Evolutionary conservation across 768 basidiomycete genomes (phyloP), one percentile per base, ranked within the genome.

Genomic region (Hygrophoropsis aurantiaca): DNA sequence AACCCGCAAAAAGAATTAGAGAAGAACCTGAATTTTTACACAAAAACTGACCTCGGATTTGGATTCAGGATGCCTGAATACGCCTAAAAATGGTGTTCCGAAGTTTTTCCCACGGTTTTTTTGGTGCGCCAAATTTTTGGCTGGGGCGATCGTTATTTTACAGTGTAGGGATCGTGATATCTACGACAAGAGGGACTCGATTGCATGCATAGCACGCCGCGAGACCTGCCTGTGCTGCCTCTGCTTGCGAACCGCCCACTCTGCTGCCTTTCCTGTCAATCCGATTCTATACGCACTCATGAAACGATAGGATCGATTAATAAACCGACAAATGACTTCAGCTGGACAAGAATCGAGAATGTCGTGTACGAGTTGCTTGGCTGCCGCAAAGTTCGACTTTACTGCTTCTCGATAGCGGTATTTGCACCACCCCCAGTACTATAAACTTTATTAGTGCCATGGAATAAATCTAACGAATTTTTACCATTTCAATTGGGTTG

Each of bases 401-500:
- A 20, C 26, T 13, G 4, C 46, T 23, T 54, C 56, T 27, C 50
- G 45, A 21, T 47, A 57, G 18, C 33, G 27, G 25, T 54, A 57
- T 43, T 57, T 54, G 47, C 47, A 46, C 51, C 53, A 57, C 13
- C 56, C 56, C 56, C 56, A 57, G 41, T 57, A 52, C 53, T 57
- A 37, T 11, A 40, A 39, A 42, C 40, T 26, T 26, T 26, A 11
- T 42, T 30, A 42, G 8, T 16, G 15, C 30, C n/a, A 7, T 24
- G 20, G 21, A 41, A 40, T 19, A 43, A 33, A 19, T 42, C 41
- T 32, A 26, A 43, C 11, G 36, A 40, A 32, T 15, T 50, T 66
- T 46, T 47, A 65, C 67, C 67, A 74, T 71, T 57, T 76, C 73
- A 57, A 77, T 77, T 13, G 70, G 69, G 56, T 77, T 76, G 3